Base-by-base conservation (phyloP, 176 grass and related monocot species). In the Aegilops umbellulata region DNA sequence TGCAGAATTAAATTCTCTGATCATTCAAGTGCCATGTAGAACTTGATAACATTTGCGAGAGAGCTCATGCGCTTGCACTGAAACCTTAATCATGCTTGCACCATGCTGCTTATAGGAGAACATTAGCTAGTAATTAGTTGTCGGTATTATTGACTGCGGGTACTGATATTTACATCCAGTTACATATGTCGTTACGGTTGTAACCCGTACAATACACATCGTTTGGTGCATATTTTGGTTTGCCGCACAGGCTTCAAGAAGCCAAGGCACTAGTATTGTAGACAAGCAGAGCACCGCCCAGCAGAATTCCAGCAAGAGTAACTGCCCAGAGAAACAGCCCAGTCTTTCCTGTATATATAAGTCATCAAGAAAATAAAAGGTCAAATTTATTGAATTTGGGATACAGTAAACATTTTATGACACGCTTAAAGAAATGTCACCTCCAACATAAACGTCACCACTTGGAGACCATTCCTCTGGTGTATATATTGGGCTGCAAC, bases 291-390 rank as follows among this genome's bases (percentile, higher is more conserved):
- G 86, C 96, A 79, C 93, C 93, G 34, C 88, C 93, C 6, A 78
- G 83, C 76, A 98, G 91, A 65, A 95, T 34, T 90, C 91, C 93
- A 61, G 93, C 75, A 32, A 98, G 84, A 85, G 96, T 91, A 13
- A 93, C 49, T 60, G 90, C 93, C 96, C 96, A 95, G 25, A 95
- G 91, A 88, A 98, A 86, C 72, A 95, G 65, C 30, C 93, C 95
- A 69, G 91, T 92, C 46, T 87, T 94, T 92, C 93, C 96, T 94
- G 88, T 69, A 92, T 34, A 82, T 47, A 15, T 16, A 49, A 51
- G 16, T 46, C 44, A 53, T 15, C 3, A 15, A 6, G 41, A 44
- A 13, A 44, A 7, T 79, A 81, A 22, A 92, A 69, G 22, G 49
- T 67, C 32, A 25, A 19, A 13, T 51, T 49, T 19, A 53, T 7